phyloP scores from a whole-genome alignment of 805 yeast species.

The Kodamaea jinghongensis region DNA sequence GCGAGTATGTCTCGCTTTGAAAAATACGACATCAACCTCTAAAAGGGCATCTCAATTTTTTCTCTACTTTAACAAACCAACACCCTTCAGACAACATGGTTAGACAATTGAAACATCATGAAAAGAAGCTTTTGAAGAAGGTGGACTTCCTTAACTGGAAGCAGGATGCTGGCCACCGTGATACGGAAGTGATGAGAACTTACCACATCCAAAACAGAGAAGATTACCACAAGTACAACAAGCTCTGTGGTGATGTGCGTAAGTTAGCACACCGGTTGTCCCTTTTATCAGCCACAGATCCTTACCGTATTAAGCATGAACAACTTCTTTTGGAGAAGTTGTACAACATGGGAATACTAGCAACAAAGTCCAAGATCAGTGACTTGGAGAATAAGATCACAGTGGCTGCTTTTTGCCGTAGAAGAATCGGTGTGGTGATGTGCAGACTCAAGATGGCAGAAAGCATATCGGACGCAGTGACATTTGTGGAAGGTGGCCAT shows the following conservation, averaged over 20 bases:
- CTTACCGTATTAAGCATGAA: slow-evolving; percentile 84
- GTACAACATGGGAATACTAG: slow-evolving; percentile 80
- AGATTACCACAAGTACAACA: slow-evolving; percentile 92
- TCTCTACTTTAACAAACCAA: not conserved
- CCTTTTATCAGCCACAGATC: slow-evolving; percentile 80
- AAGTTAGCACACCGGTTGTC: slow-evolving; percentile 85
- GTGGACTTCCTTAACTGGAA: slow-evolving; percentile 98
- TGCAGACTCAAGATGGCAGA: slow-evolving; percentile 93
- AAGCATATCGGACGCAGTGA: slow-evolving; percentile 81
- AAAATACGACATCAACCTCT: slow-evolving; percentile 1
- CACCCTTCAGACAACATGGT: slow-evolving; percentile 51
- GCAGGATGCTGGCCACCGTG: slow-evolving; percentile 92
- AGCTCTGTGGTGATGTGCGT: slow-evolving; percentile 86
- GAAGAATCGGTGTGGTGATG: slow-evolving; percentile 94
- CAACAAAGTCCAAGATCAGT: slow-evolving; percentile 86
- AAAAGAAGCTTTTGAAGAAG: slow-evolving; percentile 88
- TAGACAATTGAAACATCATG: slow-evolving; percentile 89
- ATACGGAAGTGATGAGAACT: slow-evolving; percentile 92
- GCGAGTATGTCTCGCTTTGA: slow-evolving; percentile 1
- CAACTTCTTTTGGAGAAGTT: slow-evolving; percentile 83
- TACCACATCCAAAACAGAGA: slow-evolving; percentile 93
- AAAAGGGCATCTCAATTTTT: slow-evolving; percentile 8
- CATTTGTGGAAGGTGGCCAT: slow-evolving; percentile 94
- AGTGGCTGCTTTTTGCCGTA: slow-evolving; percentile 87
- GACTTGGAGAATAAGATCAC: slow-evolving; percentile 89